A percentile compares a stretch with the other conserved stretches of the same genome.
Conservation (phyloP, 805 yeast species). For the Teunomyces barrocoloradensis region DNA sequence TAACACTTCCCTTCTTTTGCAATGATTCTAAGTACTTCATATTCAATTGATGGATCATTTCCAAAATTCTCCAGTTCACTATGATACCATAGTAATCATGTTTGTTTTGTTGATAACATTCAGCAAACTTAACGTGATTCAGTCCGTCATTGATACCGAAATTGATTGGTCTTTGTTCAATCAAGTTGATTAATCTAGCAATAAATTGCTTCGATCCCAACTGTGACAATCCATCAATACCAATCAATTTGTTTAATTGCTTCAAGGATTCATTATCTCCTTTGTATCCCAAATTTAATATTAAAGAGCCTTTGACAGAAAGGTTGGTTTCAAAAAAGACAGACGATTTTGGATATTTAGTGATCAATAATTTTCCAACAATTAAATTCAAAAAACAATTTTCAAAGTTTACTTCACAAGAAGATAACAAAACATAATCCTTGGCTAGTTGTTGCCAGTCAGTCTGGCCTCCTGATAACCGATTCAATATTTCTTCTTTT, state of each 20-base stretch:
- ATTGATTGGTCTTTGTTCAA: conserved; percentile 21
- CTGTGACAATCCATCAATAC: conserved; percentile 30
- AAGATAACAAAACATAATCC: conserved; percentile 27
- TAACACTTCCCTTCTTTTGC: conserved; percentile 9
- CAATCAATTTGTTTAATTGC: conserved; percentile 23
- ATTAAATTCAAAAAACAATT: conserved; percentile 29
- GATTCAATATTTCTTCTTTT: conserved; percentile 13
- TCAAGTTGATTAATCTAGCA: conserved; percentile 27
- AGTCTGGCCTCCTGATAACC: conserved; percentile 14
- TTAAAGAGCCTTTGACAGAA: conserved; percentile 22
- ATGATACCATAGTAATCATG: conserved; percentile 25
- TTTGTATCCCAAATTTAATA: conserved; percentile 29
- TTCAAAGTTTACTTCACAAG: conserved; percentile 33
- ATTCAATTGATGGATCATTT: conserved; percentile 31
- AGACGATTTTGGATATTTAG: conserved; percentile 17
- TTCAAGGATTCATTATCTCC: conserved; percentile 22
- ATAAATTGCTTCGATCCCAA: conserved; percentile 27
- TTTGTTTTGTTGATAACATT: conserved; percentile 18
- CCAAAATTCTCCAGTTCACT: conserved; percentile 37
- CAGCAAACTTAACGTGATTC: conserved; percentile 30
- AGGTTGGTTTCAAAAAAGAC: conserved; percentile 23
- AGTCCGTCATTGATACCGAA: conserved; percentile 24
- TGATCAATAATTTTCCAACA: conserved; percentile 25
- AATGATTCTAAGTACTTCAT: conserved; percentile 22
- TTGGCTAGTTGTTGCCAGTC: conserved; percentile 14